These are phyloP conservation scores for Somion occarium DNA, from an alignment of 1,284 basidiomycete genomes.

Conservation along the genomic window DNA sequence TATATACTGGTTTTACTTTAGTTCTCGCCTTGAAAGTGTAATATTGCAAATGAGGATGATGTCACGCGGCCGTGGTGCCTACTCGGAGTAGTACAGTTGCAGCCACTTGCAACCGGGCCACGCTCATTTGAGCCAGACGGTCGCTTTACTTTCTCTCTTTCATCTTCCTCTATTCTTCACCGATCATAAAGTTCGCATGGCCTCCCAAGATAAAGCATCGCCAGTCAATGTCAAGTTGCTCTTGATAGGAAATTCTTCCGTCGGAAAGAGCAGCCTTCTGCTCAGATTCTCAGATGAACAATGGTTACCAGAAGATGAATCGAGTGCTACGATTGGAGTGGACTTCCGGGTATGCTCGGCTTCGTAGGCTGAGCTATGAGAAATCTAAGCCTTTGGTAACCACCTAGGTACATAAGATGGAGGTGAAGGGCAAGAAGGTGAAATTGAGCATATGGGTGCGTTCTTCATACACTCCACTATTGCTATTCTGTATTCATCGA, in stretches of 20 bases:
- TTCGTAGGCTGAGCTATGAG: background rate
- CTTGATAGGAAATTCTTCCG: constrained; percentile 85
- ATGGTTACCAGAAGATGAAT: constrained; percentile 93
- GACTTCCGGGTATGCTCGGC: constrained; percentile 64
- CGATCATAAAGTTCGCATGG: constrained; percentile 3
- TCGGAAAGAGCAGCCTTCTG: constrained; percentile 88
- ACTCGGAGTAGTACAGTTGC: too few species aligned
- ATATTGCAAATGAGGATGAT: too few species aligned
- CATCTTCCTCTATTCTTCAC: too few species aligned
- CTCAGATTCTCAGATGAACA: constrained; percentile 95
- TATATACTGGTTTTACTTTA: too few species aligned
- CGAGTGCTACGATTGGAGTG: constrained; percentile 90
- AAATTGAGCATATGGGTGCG: constrained; percentile 81
- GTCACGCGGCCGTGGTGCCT: too few species aligned
- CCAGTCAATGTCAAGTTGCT: constrained; percentile 68
- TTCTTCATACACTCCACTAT: constrained; percentile 3
- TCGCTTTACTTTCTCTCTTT: too few species aligned
- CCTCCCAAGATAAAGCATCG: constrained; percentile 12
- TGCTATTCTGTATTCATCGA: constrained; percentile 4
- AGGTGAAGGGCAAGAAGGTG: constrained; percentile 71
- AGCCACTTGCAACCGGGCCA: too few species aligned
- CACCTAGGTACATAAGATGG: constrained; percentile 84
- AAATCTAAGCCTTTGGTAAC: too few species aligned
- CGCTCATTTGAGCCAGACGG: too few species aligned
- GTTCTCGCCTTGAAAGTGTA: too few species aligned